Conservation (phyloP, 2,329 filamentous ascomycete species). For the Pseudopyricularia cyperi region DNA sequence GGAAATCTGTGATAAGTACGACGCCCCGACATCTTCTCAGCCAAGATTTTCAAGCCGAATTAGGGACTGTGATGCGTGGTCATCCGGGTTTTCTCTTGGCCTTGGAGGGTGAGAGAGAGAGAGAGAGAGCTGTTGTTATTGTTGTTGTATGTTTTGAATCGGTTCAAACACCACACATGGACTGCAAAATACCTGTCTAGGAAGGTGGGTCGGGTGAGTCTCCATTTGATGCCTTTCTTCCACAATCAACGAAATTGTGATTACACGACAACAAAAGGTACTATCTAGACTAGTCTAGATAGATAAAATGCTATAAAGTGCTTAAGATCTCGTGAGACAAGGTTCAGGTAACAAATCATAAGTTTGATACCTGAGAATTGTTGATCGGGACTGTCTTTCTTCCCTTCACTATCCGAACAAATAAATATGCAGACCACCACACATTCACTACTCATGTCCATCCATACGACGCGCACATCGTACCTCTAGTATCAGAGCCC, state of each 20-base stretch:
- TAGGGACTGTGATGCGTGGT: too few species aligned
- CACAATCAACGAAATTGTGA: too few species aligned
- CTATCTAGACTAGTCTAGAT: background rate
- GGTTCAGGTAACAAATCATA: too few species aligned
- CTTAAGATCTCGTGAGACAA: background rate
- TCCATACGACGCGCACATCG: background rate
- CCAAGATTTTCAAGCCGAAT: background rate
- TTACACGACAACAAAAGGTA: background rate
- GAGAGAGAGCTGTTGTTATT: background rate
- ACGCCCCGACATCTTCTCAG: conserved; percentile 18
- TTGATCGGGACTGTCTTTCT: too few species aligned
- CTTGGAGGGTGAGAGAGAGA: background rate
- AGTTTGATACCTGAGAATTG: too few species aligned
- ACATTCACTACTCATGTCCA: background rate
- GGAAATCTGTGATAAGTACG: conserved; percentile 28
- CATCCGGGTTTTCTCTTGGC: too few species aligned
- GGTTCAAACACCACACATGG: background rate
- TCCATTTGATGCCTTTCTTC: background rate
- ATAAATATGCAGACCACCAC: too few species aligned
- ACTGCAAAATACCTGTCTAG: background rate
- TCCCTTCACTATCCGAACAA: too few species aligned
- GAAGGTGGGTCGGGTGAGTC: background rate
- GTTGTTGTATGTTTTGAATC: background rate
- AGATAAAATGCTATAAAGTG: background rate
- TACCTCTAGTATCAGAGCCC: too few species aligned